Evolutionary conservation across 345 rosid species (phyloP).

Genomic region (Angophora floribunda): DNA sequence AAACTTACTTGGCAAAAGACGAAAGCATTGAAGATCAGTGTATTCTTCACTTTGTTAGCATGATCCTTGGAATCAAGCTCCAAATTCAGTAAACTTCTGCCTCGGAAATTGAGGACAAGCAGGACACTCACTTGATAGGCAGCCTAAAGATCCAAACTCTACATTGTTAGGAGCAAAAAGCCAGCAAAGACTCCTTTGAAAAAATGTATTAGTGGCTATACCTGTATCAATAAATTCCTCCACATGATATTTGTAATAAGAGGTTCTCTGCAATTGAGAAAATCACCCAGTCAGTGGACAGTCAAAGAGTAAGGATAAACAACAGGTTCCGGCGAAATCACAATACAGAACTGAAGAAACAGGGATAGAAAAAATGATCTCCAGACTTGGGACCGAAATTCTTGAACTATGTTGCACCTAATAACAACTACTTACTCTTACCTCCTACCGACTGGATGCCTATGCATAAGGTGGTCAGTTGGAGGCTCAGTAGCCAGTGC

Average conservation of each 20-base stretch:
- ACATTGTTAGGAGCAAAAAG: not conserved
- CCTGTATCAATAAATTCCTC: constrained; percentile 95
- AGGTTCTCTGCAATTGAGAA: constrained; percentile 60
- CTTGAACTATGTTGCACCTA: not conserved
- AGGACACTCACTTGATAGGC: constrained; percentile 71
- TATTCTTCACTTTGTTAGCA: constrained; percentile 63
- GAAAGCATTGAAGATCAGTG: constrained; percentile 87
- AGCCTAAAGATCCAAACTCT: constrained; percentile 42
- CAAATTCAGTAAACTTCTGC: constrained; percentile 50
- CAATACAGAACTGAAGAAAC: not conserved
- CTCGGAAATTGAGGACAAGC: constrained; percentile 65
- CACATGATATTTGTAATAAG: constrained; percentile 98
- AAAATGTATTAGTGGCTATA: constrained; percentile 1
- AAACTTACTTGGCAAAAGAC: constrained; percentile 83
- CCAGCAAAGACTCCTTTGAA: not conserved
- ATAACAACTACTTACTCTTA: constrained; percentile 10
- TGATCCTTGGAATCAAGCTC: constrained; percentile 10
- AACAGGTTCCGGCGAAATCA: not conserved
- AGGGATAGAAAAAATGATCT: not conserved
- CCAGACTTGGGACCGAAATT: not conserved
- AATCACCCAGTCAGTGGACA: not conserved
- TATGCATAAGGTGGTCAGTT: constrained; percentile 87
- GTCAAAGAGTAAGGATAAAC: not conserved
- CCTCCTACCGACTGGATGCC: constrained; percentile 97
- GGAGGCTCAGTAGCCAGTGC: constrained; percentile 99